Conservation (phyloP, 2,329 filamentous ascomycete genomes). For the Scolecobasidium constrictum region DNA sequence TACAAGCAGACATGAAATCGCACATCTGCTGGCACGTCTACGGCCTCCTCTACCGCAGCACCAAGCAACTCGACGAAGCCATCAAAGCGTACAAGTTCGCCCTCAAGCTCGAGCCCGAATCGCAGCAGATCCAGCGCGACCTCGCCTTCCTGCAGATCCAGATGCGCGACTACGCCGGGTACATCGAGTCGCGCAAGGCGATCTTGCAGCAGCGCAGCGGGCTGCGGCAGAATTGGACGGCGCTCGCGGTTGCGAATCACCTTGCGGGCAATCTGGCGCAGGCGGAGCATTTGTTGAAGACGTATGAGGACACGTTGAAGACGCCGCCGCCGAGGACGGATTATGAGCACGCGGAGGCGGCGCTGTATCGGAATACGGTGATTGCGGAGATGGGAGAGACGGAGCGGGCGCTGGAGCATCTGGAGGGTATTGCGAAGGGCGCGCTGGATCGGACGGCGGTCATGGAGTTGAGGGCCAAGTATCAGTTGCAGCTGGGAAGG, state of each 20-base stretch:
- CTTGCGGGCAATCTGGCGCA: constrained; percentile 74
- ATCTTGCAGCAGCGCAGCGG: constrained; percentile 81
- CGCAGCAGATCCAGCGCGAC: constrained; percentile 85
- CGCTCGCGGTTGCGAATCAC: constrained; percentile 87
- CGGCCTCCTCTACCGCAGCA: constrained; percentile 80
- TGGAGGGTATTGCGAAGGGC: constrained; percentile 65
- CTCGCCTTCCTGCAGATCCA: constrained; percentile 88
- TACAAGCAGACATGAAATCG: constrained; percentile 96
- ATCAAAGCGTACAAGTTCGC: constrained; percentile 99
- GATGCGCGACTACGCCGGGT: constrained; percentile 91
- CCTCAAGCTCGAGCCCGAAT: constrained; percentile 85
- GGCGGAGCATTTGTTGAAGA: constrained; percentile 83
- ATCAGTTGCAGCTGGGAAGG: constrained; percentile 64
- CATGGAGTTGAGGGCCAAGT: constrained; percentile 76
- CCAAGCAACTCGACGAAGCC: constrained; percentile 97
- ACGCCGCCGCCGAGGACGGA: constrained; percentile 64
- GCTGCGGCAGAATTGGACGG: constrained; percentile 90
- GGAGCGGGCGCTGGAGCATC: constrained; percentile 73
- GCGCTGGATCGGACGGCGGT: constrained; percentile 77
- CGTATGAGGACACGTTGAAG: constrained; percentile 90
- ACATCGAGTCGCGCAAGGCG: constrained; percentile 74
- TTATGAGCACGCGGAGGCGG: constrained; percentile 85
- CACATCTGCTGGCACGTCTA: constrained; percentile 99
- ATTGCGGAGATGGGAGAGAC: constrained; percentile 84
- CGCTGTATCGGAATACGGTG: constrained; percentile 89